Base-by-base conservation (phyloP, 1,284 basidiomycete genomes). In the Cystobasidium pallidum region DNA sequence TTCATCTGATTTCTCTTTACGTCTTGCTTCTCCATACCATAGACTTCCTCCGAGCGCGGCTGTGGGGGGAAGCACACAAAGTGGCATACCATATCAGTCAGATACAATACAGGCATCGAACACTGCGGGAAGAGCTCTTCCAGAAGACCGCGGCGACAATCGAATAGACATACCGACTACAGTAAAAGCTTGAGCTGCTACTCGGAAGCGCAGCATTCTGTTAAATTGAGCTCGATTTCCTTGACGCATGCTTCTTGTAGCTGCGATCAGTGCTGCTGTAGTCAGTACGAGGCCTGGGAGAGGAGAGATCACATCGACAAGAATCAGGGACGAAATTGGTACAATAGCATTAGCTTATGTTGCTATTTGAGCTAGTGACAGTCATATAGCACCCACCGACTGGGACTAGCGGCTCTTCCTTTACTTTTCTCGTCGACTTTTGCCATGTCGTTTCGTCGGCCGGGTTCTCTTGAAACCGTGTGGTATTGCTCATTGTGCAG, bases 141-240 rank as follows among this genome's bases (percentile, higher is more conserved):
- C 49, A 24, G 49, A 28, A 51, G 21, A 15, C 13, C 28, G n/a
- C 15, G 52, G 62, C 19, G 43, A 64, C n/a, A 55, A 66, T 51
- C 49, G 49, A 28, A 41, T 4, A 6, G 13, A 41, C 64, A 2
- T 47, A 71, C 68, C 76, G 24, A 77, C 54, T 57, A 79, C 74
- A n/a, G 78, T 79, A n/a, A 78, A 59, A 3, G 76, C 78, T 47
- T 79, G 78, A 0, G 77, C 77, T 2, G 75, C 76, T 10, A 79
- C 78, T 19, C 78, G 75, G 13, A 75, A 76, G 21, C 78, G 70
- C 32, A 79, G 66, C 45, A 75, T 74, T 70, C 75, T 74, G 73
- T 79, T 79, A 73, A 79, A 78, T 58, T 78, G 75, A 2, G 70
- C 73, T 10, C 78, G 73, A 74, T 79, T 78, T 43, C 78, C 78